Base-by-base conservation (phyloP, 129 eudicot genomes). In the sunflower (Helianthus annuus) region DNA sequence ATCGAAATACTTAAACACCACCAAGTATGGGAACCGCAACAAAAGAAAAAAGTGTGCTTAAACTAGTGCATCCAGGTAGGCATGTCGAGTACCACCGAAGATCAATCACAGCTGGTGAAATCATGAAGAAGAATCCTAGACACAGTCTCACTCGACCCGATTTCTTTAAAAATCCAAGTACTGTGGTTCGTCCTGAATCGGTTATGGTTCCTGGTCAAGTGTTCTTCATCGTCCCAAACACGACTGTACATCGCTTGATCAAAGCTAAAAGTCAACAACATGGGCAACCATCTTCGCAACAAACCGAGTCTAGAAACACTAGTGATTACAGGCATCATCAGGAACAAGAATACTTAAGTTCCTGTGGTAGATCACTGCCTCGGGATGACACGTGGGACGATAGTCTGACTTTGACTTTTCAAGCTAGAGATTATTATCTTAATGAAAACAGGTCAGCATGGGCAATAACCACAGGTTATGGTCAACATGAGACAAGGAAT, bases 91-190 rank as follows among this genome's bases (percentile, higher is more conserved):
- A 72, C 64, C 85, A 83, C 55, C 48, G 6, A 7, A 46, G 38
- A 15, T 75, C 91, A 16, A 69, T 82, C 40, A 77, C 82, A 3
- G 96, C 91, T 3, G 82, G 77, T 46, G 96, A 86, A 70, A 75
- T 89, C 72, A 76, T 84, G 86, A 80, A 34, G 69, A 89, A 80
- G 83, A 81, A 89, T 71, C 91, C 96, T 0, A 71, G 89, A 53
- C 91, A 89, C 65, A 83, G 84, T 51, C 54, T 89, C 57, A 81
- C 92, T 1, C 75, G 91, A 13, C 91, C 91, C 1, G 91, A 88
- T 44, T 83, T 88, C 34, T 85, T 88, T 44, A 54, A 64, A 17
- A 73, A 67, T 48, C 96, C 96, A 0, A 63, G 71, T 77, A 74
- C 81, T 14, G 87, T 85, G 66, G 88, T 88, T 36, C 56, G 61